A percentile compares a stretch with the other conserved stretches of the same genome.
Conservation (phyloP, 345 rosid genomes). For the Diplotaxis tenuifolia region DNA sequence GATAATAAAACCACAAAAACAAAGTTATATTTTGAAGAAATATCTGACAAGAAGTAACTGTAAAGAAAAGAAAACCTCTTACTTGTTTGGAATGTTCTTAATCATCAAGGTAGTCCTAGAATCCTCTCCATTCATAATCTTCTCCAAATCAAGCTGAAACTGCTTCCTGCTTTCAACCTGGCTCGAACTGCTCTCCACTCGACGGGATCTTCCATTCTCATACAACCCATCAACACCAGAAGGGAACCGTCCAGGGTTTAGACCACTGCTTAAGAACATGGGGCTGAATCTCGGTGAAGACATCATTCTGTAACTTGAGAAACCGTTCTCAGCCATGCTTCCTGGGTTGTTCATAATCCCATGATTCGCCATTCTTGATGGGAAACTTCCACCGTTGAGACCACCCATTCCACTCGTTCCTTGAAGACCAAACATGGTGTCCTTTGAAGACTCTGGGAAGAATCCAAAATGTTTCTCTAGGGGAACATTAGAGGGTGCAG, state of each 20-base stretch:
- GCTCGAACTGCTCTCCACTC: slow-evolving; percentile 55
- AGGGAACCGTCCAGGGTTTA: slow-evolving; percentile 49
- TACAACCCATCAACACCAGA: slow-evolving; percentile 53
- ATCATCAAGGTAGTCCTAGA: slow-evolving; percentile 61
- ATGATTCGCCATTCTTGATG: slow-evolving; percentile 41
- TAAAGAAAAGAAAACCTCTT: slow-evolving; percentile 20
- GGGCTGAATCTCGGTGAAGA: slow-evolving; percentile 69
- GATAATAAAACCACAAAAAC: not conserved
- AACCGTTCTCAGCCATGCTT: slow-evolving; percentile 53
- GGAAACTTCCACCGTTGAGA: slow-evolving; percentile 38
- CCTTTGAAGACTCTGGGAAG: slow-evolving; percentile 67
- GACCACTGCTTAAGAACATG: slow-evolving; percentile 57
- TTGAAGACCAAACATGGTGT: slow-evolving; percentile 54
- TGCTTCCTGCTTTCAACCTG: slow-evolving; percentile 69
- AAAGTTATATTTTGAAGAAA: not conserved
- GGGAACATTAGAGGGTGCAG: slow-evolving; percentile 89
- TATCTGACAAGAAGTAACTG: not conserved
- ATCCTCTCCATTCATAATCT: slow-evolving; percentile 65
- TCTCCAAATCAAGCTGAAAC: slow-evolving; percentile 84
- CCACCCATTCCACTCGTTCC: slow-evolving; percentile 41
- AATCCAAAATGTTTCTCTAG: slow-evolving; percentile 76
- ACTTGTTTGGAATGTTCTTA: slow-evolving; percentile 67
- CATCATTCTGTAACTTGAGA: slow-evolving; percentile 65
- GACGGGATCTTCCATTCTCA: slow-evolving; percentile 61
- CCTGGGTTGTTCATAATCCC: slow-evolving; percentile 52